Base-by-base conservation (phyloP, 2,329 filamentous ascomycete genomes). In the Aspergillus quadrilineatus region DNA sequence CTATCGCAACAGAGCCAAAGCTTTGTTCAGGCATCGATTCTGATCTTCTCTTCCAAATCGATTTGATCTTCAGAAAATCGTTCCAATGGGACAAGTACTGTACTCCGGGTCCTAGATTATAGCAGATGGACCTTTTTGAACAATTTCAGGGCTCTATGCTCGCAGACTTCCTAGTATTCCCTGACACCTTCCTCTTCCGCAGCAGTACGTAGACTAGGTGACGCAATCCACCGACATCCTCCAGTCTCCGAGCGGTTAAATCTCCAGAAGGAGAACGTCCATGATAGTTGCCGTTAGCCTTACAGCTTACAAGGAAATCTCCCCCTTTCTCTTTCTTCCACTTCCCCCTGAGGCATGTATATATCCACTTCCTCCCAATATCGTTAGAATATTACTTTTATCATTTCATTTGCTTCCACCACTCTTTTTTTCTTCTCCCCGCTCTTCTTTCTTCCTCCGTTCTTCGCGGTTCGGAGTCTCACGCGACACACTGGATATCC, bases 401-500 rank as follows among this genome's bases (percentile, higher is more conserved):
- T 45, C 32, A 14, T 30, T 30, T 55, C 42, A 43, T 55, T 48
- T 14, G 15, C 28, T 14, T 29, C n/a, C n/a, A 4, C 6, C 41
- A 12, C n/a, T 32, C 42, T 12, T 26, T 45, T 28, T 15, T 17
- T 29, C 9, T 50, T 44, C 29, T 15, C 39, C 39, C 44, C 6
- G 9, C 17, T 30, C 32, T 32, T 56, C 14, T 26, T 45, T 44
- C 17, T n/a, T 34, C 49, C 29, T 28, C 41, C 41, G 41, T 41
- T 42, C 39, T 41, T 42, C 39, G 15, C 12, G 29, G 30, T 39
- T 17, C 36, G 32, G 32, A 14, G 7, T 37, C 44, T 53, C 55
- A 53, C 55, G 49, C 55, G 55, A 57, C 55, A 57, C 37, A 57
- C 37, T 44, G 9, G 17, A 46, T 51, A 56, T 37, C 32, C 32